Conservation (phyloP, 176 grass and related monocot species). For the Cenchrus fungigraminus region DNA sequence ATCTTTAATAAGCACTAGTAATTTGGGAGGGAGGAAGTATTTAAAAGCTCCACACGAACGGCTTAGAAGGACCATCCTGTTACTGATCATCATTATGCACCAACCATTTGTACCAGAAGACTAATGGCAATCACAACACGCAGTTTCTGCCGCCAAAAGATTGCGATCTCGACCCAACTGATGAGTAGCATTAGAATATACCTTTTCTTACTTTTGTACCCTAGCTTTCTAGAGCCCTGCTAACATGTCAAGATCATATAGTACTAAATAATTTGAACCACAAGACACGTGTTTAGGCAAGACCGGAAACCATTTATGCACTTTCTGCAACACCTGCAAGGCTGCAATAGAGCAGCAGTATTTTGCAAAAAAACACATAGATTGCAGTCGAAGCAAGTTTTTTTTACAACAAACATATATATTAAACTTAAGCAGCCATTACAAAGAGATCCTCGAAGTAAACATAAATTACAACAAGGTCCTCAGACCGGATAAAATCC, state of each 20-base stretch:
- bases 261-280: neutral
- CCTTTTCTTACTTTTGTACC: neutral
- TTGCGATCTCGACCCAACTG: neutral
- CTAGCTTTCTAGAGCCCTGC: neutral
- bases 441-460: no score
- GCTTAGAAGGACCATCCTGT: neutral
- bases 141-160: slow-evolving; percentile 15
- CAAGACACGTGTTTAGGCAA: neutral
- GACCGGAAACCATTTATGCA: slow-evolving; percentile 6
- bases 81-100: neutral
- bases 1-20: neutral
- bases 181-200: neutral
- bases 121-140: neutral
- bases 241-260: neutral
- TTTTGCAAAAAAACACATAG: neutral
- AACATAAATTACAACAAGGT: no score
- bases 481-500: no score
- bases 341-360: neutral
- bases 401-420: no score
- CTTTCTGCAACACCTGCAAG: neutral
- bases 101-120: slow-evolving; percentile 7
- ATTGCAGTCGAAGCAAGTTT: neutral
- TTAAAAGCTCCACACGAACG: neutral
- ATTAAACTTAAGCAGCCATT: no score
- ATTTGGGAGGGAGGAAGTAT: no score